Evolutionary conservation across 2,329 filamentous ascomycete species (phyloP).

Genomic region (Myriangium duriaei): DNA sequence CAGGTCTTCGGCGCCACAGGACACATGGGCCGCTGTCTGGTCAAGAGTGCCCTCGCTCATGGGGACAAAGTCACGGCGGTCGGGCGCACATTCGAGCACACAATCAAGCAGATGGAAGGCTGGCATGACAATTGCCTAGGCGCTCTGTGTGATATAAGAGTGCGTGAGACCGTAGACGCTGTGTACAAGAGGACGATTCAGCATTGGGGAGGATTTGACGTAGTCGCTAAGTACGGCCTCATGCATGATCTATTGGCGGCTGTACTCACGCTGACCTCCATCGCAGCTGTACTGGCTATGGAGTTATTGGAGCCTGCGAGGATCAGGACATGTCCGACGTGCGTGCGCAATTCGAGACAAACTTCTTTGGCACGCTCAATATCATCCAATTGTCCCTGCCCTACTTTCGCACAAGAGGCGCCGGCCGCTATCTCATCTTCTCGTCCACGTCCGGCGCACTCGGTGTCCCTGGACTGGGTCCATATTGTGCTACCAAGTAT

Average conservation of each 20-base stretch:
- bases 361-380: slow-evolving; percentile 90
- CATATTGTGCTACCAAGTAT: slow-evolving; percentile 95
- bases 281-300: slow-evolving; percentile 68
- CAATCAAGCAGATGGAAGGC: slow-evolving; percentile 55
- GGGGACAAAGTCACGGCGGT: slow-evolving; percentile 79
- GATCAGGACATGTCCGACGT: slow-evolving; percentile 94
- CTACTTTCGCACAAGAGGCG: slow-evolving; percentile 52
- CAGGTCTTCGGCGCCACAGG: slow-evolving; percentile 93
- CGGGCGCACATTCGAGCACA: slow-evolving; percentile 69
- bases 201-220: slow-evolving; percentile 65
- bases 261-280: slow-evolving; percentile 1
- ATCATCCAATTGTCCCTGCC: slow-evolving; percentile 83
- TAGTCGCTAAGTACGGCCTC: slow-evolving; percentile 59
- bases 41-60: slow-evolving; percentile 66
- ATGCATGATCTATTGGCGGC: neutral
- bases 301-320: slow-evolving; percentile 89
- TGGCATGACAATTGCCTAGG: slow-evolving; percentile 63
- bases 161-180: slow-evolving; percentile 60
- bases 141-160: slow-evolving; percentile 79
- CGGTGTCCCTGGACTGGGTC: slow-evolving; percentile 85
- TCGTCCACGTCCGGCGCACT: slow-evolving; percentile 83
- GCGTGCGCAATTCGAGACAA: slow-evolving; percentile 92
- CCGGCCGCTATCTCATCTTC: slow-evolving; percentile 83
- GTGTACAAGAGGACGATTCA: slow-evolving; percentile 59
- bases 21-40: slow-evolving; percentile 85